Conservation (phyloP, 441 rosid genomes). For the Gossypium davidsonii region DNA sequence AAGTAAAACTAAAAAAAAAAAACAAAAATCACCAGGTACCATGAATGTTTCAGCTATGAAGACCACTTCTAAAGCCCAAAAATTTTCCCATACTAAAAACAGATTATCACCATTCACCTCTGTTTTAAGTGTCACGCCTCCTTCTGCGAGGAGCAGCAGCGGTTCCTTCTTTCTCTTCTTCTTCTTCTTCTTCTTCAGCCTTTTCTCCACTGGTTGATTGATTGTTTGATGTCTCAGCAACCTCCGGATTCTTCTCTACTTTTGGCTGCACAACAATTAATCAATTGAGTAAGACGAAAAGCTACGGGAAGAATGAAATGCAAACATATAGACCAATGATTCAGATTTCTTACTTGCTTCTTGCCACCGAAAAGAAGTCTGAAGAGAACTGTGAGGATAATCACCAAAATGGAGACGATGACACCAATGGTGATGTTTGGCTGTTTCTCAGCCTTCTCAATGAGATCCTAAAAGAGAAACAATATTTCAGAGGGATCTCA, state of each 20-base stretch:
- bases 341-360: slow-evolving; percentile 41
- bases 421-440: slow-evolving; percentile 75
- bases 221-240: slow-evolving; percentile 39
- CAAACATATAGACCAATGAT: background rate
- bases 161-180: slow-evolving; percentile 33
- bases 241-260: slow-evolving; percentile 41
- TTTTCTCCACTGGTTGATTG: slow-evolving; percentile 40
- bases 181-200: slow-evolving; percentile 18
- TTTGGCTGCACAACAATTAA: slow-evolving; percentile 27
- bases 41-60: slow-evolving; percentile 27
- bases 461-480: slow-evolving; percentile 42
- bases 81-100: slow-evolving; percentile 32
- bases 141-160: slow-evolving; percentile 64
- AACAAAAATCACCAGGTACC: background rate
- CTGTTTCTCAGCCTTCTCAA: slow-evolving; percentile 87
- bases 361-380: slow-evolving; percentile 73
- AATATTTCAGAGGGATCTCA: background rate
- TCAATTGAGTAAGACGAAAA: background rate
- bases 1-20: slow-evolving; percentile 16
- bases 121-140: slow-evolving; percentile 54
- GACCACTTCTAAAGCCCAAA: slow-evolving; percentile 21
- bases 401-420: slow-evolving; percentile 46
- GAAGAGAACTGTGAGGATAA: slow-evolving; percentile 44
- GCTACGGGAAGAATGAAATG: background rate
- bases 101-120: background rate